phyloP scores from a whole-genome alignment of 1,284 basidiomycete genomes.

The Ustilago lituana region DNA sequence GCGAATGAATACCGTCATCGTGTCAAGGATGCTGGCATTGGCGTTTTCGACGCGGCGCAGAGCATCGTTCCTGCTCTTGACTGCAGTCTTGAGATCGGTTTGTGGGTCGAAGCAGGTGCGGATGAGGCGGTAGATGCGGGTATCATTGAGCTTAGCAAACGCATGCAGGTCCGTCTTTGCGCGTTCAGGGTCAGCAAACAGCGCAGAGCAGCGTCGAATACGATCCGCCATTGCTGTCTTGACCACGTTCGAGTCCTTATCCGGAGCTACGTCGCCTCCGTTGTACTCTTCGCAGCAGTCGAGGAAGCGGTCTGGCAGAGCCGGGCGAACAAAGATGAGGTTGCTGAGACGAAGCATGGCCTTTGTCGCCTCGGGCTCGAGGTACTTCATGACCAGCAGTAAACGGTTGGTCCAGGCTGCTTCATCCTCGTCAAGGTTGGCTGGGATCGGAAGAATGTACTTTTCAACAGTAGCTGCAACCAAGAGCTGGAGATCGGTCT shows the following conservation, averaged over 20 bases:
- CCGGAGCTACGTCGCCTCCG: constrained; percentile 79
- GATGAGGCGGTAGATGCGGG: constrained; percentile 83
- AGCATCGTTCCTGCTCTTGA: constrained; percentile 72
- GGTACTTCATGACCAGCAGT: constrained; percentile 76
- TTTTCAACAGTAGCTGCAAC: constrained; percentile 72
- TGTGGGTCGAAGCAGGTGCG: constrained; percentile 83
- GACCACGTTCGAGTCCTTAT: constrained; percentile 72
- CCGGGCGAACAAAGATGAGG: constrained; percentile 46
- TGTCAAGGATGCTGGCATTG: constrained; percentile 66
- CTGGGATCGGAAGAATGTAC: constrained; percentile 82
- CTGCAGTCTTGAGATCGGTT: constrained; percentile 80
- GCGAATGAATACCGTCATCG: constrained; percentile 79
- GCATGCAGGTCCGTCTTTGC: constrained; percentile 79
- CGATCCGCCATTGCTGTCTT: constrained; percentile 40
- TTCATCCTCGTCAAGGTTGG: constrained; percentile 77
- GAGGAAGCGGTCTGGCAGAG: constrained; percentile 46
- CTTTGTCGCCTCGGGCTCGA: constrained; percentile 72
- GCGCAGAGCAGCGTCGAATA: constrained; percentile 27
- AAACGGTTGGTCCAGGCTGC: constrained; percentile 85
- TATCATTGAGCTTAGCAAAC: constrained; percentile 88
- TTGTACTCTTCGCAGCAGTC: constrained; percentile 59
- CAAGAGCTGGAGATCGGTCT: constrained; percentile 71
- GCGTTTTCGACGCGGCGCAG: constrained; percentile 48
- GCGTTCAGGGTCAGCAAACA: constrained; percentile 74
- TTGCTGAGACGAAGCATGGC: constrained; percentile 74